Conservation (phyloP, 2,329 filamentous ascomycete species). For the Beauveria australis region DNA sequence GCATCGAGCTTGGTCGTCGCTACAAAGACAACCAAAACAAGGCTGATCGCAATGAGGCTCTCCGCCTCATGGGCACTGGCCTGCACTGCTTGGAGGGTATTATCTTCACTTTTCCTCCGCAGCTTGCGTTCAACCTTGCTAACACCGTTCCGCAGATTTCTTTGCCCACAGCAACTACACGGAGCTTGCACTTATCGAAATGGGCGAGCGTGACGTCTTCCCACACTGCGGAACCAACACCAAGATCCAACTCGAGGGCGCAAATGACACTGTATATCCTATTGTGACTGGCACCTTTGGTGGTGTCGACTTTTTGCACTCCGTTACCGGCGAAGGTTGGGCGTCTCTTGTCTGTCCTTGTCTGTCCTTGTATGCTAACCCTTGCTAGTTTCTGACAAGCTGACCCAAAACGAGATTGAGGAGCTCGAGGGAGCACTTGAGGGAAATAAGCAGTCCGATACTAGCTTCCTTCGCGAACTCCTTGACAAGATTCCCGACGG, state of each 20-base stretch:
- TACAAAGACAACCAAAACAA: constrained; percentile 52
- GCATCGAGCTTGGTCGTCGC: constrained; percentile 70
- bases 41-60: constrained; percentile 76
- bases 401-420: constrained; percentile 84
- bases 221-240: constrained; percentile 76
- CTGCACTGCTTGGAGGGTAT: constrained; percentile 77
- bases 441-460: constrained; percentile 54
- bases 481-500: constrained; percentile 75
- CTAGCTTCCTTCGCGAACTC: constrained; percentile 68
- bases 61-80: constrained; percentile 78
- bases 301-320: constrained; percentile 89
- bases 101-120: constrained; percentile 10
- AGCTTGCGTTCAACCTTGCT: constrained; percentile 10
- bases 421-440: constrained; percentile 78
- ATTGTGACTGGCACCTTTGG: constrained; percentile 88
- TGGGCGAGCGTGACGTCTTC: constrained; percentile 76
- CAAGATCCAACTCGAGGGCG: constrained; percentile 60
- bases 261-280: constrained; percentile 61
- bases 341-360: neutral
- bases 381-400: constrained; percentile 68
- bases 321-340: constrained; percentile 62
- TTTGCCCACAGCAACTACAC: constrained; percentile 88
- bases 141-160: constrained; percentile 50
- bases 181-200: constrained; percentile 69
- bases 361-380: constrained; percentile 14